Conservation (phyloP, 805 yeast genomes). For the Starmerella stigmatis region DNA sequence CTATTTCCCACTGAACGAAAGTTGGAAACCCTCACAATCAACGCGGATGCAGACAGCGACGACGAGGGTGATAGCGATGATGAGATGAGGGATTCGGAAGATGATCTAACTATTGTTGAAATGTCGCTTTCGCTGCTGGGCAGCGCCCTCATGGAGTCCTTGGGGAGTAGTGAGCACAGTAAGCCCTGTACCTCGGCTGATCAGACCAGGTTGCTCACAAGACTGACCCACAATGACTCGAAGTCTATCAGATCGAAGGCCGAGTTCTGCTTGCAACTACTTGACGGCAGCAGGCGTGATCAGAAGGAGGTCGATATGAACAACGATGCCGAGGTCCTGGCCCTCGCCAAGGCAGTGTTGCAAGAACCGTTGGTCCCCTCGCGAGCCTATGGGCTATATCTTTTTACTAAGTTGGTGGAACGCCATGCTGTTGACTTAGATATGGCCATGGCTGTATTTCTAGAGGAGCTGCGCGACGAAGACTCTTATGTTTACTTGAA, state of each 20-base stretch:
- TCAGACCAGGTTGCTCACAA: neutral
- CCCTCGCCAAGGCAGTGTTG: slow-evolving; percentile 54
- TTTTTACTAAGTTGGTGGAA: slow-evolving; percentile 47
- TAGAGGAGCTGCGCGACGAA: slow-evolving; percentile 55
- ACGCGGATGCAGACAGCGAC: slow-evolving; percentile 10
- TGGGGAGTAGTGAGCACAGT: slow-evolving; percentile 10
- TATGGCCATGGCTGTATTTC: slow-evolving; percentile 50
- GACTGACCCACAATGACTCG: neutral
- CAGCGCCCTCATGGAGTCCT: slow-evolving; percentile 27
- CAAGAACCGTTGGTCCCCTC: slow-evolving; percentile 76
- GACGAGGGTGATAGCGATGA: slow-evolving; percentile 16
- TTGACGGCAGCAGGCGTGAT: slow-evolving; percentile 6
- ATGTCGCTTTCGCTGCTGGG: slow-evolving; percentile 29
- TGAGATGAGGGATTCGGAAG: slow-evolving; percentile 23
- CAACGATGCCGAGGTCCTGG: slow-evolving; percentile 29
- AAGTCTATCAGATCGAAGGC: slow-evolving; percentile 20
- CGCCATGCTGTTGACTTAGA: slow-evolving; percentile 38
- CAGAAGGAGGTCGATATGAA: slow-evolving; percentile 16
- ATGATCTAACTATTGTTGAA: slow-evolving; percentile 24
- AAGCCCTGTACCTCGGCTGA: slow-evolving; percentile 16
- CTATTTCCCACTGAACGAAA: neutral
- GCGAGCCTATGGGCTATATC: slow-evolving; percentile 71
- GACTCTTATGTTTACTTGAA: slow-evolving; percentile 86
- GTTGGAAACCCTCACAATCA: slow-evolving; percentile 25
- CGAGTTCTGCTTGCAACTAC: slow-evolving; percentile 18